Base-by-base conservation (phyloP, 768 basidiomycete species). In the Phlebiopsis gigantea region DNA sequence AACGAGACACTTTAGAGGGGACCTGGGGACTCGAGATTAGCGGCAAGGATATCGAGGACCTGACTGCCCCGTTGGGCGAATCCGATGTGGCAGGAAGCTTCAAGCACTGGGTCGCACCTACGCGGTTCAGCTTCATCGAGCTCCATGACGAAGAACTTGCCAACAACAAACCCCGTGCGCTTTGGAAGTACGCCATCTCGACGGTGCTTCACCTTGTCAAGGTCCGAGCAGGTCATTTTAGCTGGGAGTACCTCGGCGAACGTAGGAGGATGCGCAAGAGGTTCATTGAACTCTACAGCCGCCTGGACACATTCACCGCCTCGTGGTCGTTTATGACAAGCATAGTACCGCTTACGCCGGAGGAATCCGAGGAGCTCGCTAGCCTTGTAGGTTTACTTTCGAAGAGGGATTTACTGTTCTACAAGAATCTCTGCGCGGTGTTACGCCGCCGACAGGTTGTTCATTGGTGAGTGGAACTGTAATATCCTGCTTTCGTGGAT, bases 341-440 rank as follows among this genome's bases (percentile, higher is more conserved):
- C n/a, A 26, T 12, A 9, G 5, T 15, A 7, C 7, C 31, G 28
- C 15, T 30, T n/a, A 1, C 26, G 24, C 14, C 25, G 5, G 50
- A 41, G 8, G 50, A 51, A 24, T 51, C 30, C 9, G 50, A 51
- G 19, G 50, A 51, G 50, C 34, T 51, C 21, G 50, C 50, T 12
- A 19, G 5, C 5, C 50, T 41, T 5, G 34, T 25, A 21, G 7
- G 31, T 4, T 21, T 51, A 31, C 31, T 29, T 21, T 39, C 50
- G 31, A 21, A 51, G 21, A 29, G 31, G 22, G 50, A 51, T 22
- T 31, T 51, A 4, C 50, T 19, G 8, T 31, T 51, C 9, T 51
- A 51, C 15, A 30, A 15, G 6, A 34, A 41, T 4, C 50, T 51
- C 8, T 10, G 29, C n/a, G 22, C 22, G 12, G 22, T 41, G 1